Evolutionary conservation across 2,329 filamentous ascomycete genomes (phyloP), one percentile per base, ranked within the genome.

Genomic region (Alternaria burnsii): DNA sequence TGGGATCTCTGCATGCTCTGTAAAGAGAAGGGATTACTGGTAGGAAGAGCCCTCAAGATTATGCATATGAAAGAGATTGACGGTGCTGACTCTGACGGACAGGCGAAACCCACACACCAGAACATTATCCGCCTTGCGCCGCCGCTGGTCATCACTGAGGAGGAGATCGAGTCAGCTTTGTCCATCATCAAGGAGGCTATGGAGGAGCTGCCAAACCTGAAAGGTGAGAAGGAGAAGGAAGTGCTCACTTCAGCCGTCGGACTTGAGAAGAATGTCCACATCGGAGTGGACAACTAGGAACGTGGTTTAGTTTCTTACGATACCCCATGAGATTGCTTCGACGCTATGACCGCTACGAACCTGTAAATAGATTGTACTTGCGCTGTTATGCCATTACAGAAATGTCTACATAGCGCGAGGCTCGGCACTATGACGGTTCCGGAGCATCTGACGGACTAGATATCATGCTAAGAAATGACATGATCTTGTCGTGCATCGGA

Each of bases 51-150:
- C 70, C 76, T 79, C 43, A 79, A 78, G 59, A 78, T 80, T 67
- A 74, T 76, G 42, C 77, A 80, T 63, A 58, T 71, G n/a, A 69
- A 66, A 60, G 60, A 72, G 26, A 41, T 61, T 61, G 64, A 65
- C 30, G 52, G 61, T 64, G 65, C 68, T 80, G 63, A 78, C 65
- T 53, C 56, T 48, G 43, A 48, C 42, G 47, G 61, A 75, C 78
- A 97, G 93, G 95, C 95, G 73, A 99, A 99, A 87, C 95, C 95
- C 30, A 99, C 95, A 7, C 95, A 99, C 80, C 90, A 97, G 76
- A 97, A 98, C 81, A 98, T 99, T 79, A 99, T 99, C 78, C 91
- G 95, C 59, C 90, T 99, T 63, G 95, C 95, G n/a, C 95, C 95
- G 47, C 95, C 95, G 20, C 84, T 99, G 55, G 93, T 99, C 67